Conservation (phyloP, 352 stramenopile species). For the Discostella stelligera region DNA sequence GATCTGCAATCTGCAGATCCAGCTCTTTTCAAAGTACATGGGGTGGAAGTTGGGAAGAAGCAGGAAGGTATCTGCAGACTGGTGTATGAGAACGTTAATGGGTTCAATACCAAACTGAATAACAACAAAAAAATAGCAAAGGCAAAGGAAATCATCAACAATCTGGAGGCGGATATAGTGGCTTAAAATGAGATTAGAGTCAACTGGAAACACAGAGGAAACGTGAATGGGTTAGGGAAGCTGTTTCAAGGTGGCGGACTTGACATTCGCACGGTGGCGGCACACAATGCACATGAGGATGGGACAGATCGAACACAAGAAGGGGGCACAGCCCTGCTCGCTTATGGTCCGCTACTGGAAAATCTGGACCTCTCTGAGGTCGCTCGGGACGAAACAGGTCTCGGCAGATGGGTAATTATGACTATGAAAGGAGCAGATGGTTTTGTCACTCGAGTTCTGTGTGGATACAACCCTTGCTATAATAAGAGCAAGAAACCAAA, state of each 20-base stretch:
- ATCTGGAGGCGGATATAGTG: no score
- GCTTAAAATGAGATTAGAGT: conserved; percentile 20
- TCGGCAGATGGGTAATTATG: not conserved
- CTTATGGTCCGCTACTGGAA: not conserved
- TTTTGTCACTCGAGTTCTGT: no score
- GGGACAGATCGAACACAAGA: not conserved
- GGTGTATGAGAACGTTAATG: conserved; percentile 1
- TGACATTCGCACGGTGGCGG: not conserved
- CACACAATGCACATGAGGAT: conserved; percentile 8
- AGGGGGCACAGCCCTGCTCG: not conserved
- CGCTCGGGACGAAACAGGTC: not conserved
- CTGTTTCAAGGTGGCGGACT: no score
- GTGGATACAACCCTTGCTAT: no score
- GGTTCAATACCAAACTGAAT: no score
- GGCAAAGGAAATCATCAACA: conserved; percentile 28
- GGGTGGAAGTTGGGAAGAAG: not conserved
- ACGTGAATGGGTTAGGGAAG: conserved; percentile 27
- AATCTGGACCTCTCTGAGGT: not conserved
- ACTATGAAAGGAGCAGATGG: no score
- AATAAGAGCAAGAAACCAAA: no score
- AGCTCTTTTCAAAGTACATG: conserved; percentile 1
- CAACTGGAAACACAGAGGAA: conserved; percentile 19
- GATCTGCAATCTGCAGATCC: no score
- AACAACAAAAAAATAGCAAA: conserved; percentile 4
- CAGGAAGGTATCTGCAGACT: not conserved